Evolutionary conservation across 805 yeast species (phyloP).

Genomic region (Candida awuae): DNA sequence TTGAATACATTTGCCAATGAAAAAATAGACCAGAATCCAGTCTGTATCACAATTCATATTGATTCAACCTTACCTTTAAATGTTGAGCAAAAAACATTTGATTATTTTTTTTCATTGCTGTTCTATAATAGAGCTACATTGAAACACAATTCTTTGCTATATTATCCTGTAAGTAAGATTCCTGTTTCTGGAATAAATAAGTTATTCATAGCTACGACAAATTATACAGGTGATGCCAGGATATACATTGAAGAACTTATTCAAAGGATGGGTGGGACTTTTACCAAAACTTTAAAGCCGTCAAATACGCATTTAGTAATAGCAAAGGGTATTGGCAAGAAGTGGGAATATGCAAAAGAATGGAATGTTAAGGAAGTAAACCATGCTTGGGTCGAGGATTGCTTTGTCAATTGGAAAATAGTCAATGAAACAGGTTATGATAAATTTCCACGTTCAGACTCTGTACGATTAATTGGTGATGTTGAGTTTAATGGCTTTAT

Average conservation of each 20-base stretch:
- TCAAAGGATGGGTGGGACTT: conserved; percentile 63
- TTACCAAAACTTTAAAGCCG: conserved; percentile 51
- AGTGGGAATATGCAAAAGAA: conserved; percentile 61
- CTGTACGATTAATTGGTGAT: conserved; percentile 43
- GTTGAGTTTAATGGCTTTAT: conserved; percentile 2
- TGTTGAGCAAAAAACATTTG: conserved; percentile 37
- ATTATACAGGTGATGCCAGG: conserved; percentile 81
- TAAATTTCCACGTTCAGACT: conserved; percentile 30
- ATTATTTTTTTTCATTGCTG: conserved; percentile 70
- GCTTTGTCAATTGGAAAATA: conserved; percentile 54
- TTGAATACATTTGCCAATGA: not conserved
- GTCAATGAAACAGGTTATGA: conserved; percentile 43
- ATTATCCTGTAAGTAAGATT: conserved; percentile 54
- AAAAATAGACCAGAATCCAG: not conserved
- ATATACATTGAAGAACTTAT: conserved; percentile 58
- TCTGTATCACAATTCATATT: not conserved
- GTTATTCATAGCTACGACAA: conserved; percentile 60
- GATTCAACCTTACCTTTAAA: conserved; percentile 36
- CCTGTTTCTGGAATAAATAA: conserved; percentile 48
- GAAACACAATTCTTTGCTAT: conserved; percentile 49
- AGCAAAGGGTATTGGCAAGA: conserved; percentile 60
- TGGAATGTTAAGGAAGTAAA: conserved; percentile 67
- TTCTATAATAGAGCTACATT: conserved; percentile 45
- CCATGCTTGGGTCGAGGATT: conserved; percentile 85
- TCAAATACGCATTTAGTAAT: conserved; percentile 68